Evolutionary conservation across 495 filamentous ascomycete genomes (phyloP).

Genomic region (Podospora comata): DNA sequence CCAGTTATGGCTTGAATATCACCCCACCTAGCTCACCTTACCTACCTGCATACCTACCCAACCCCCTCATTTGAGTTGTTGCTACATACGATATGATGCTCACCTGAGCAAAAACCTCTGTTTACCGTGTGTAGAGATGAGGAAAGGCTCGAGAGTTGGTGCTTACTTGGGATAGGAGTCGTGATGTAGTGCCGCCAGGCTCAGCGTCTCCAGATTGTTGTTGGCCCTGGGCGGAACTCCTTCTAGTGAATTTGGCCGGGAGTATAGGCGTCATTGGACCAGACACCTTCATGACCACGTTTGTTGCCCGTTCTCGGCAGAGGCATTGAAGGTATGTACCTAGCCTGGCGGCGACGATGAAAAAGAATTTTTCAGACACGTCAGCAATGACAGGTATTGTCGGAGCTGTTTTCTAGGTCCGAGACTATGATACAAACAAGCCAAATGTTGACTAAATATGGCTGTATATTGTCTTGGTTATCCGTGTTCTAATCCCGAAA

Average conservation of each 20-base stretch:
- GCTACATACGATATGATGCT: neutral
- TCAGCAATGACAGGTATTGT: neutral
- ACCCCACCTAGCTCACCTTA: neutral
- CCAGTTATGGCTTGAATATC: neutral
- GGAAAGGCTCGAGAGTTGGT: no score
- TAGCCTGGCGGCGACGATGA: no score
- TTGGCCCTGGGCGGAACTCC: neutral
- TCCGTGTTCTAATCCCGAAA: neutral
- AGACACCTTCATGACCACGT: neutral
- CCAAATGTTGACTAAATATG: neutral
- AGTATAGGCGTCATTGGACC: neutral
- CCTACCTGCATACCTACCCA: neutral
- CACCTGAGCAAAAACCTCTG: neutral
- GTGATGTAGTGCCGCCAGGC: neutral
- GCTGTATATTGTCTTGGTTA: neutral
- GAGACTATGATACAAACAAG: neutral
- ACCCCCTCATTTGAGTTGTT: neutral
- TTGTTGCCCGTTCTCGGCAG: neutral
- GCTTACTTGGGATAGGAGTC: neutral
- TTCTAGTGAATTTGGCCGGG: neutral
- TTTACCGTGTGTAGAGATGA: neutral
- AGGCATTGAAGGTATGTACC: neutral
- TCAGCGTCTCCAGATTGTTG: neutral
- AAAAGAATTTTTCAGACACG: no score
- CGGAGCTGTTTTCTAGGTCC: neutral